phyloP scores from a whole-genome alignment of 2,329 filamentous ascomycete genomes.

The Elsinoe necatrix region DNA sequence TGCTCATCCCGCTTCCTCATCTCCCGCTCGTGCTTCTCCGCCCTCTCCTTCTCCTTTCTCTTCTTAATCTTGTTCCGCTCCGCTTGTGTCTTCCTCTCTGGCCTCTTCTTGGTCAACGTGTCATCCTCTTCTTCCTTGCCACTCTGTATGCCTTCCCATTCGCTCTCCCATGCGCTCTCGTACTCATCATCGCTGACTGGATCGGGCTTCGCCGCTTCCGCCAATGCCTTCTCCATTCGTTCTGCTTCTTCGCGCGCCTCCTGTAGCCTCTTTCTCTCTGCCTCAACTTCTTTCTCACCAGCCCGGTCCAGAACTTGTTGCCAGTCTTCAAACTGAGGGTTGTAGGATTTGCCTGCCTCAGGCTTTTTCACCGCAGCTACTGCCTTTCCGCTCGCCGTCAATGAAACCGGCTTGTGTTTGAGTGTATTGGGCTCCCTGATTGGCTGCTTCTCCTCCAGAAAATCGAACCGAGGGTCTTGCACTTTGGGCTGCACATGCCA shows the following conservation, averaged over 20 bases:
- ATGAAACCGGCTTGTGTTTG: slow-evolving; percentile 66
- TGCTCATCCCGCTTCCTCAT: slow-evolving; percentile 67
- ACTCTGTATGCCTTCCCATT: slow-evolving; percentile 50
- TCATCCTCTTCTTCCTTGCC: slow-evolving; percentile 47
- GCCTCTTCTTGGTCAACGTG: slow-evolving; percentile 61
- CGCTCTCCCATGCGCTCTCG: slow-evolving; percentile 90
- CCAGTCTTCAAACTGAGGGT: slow-evolving; percentile 81
- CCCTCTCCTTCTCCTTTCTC: slow-evolving; percentile 76
- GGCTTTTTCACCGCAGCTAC: slow-evolving; percentile 73
- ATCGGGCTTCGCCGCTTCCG: slow-evolving; percentile 66
- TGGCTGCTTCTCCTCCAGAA: slow-evolving; percentile 53
- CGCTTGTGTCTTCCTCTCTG: slow-evolving; percentile 73
- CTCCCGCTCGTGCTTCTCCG: slow-evolving; percentile 64
- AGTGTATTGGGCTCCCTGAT: slow-evolving; percentile 68
- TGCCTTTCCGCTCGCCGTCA: slow-evolving; percentile 72
- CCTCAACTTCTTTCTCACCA: slow-evolving; percentile 68
- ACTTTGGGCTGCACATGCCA: slow-evolving; percentile 54
- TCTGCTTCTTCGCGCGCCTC: slow-evolving; percentile 59
- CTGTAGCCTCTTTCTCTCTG: slow-evolving; percentile 64
- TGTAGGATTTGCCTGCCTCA: slow-evolving; percentile 80
- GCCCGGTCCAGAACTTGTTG: slow-evolving; percentile 65
- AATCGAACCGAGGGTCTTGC: slow-evolving; percentile 51
- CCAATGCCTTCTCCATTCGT: slow-evolving; percentile 60
- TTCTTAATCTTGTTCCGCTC: slow-evolving; percentile 84
- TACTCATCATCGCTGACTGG: slow-evolving; percentile 67